phyloP scores from a whole-genome alignment of 306 rosid species.

The Quercus mongolica region DNA sequence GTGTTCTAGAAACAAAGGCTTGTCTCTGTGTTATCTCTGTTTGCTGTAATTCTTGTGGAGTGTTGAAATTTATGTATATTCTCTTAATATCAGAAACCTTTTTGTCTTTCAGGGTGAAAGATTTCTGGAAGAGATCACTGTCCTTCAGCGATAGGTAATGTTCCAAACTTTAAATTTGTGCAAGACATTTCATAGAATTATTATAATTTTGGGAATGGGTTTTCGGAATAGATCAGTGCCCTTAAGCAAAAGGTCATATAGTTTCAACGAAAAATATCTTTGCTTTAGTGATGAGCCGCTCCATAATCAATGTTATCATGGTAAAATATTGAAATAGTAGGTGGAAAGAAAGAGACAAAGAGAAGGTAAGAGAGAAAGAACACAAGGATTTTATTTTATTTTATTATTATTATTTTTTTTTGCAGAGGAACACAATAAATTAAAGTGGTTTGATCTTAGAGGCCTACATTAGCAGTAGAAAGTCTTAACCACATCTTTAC shows the following conservation, averaged over 20 bases:
- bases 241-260: neutral
- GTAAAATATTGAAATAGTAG: too few species aligned
- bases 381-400: too few species aligned
- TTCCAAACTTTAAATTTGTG: neutral
- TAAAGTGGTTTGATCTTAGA: too few species aligned
- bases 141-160: constrained; percentile 27
- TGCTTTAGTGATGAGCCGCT: neutral
- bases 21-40: neutral
- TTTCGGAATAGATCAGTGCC: too few species aligned
- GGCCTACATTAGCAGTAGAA: too few species aligned
- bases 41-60: neutral
- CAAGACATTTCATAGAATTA: neutral
- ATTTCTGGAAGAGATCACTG: constrained; percentile 2
- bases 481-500: too few species aligned
- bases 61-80: neutral
- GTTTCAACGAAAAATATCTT: too few species aligned
- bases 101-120: constrained; percentile 25
- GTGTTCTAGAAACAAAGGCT: constrained; percentile 27
- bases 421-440: too few species aligned
- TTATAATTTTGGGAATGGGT: neutral
- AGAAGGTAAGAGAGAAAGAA: too few species aligned
- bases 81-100: neutral
- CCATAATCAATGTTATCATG: too few species aligned
- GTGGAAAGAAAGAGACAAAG: too few species aligned
- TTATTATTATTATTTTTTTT: too few species aligned